Percentiles rank a stretch among this genome's conserved stretches.
These are phyloP conservation scores for Boletales sp. DNA, from an alignment of 768 basidiomycete genomes.

Conservation along the genomic window DNA sequence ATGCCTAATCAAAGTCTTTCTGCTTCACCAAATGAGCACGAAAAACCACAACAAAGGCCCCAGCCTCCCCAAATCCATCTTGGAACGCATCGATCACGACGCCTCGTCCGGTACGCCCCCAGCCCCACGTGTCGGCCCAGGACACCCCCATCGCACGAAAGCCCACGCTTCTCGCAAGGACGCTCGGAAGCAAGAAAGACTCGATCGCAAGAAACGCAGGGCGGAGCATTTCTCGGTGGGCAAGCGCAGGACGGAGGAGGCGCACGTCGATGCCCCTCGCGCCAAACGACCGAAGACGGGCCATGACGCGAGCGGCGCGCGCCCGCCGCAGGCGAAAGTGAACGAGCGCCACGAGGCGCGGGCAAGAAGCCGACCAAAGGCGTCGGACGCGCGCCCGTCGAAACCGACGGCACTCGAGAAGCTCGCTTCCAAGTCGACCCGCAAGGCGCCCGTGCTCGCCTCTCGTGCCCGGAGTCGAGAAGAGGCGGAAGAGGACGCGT, in stretches of 20 bases:
- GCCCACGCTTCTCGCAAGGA: constrained; percentile 52
- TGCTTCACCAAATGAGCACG: constrained; percentile 9
- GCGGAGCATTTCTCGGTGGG: constrained; percentile 51
- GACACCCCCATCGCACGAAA: constrained; percentile 4
- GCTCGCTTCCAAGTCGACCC: constrained; percentile 20
- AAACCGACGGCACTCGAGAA: constrained; percentile 34
- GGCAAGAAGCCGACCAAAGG: not conserved
- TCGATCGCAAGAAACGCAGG: constrained; percentile 57
- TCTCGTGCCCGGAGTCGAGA: constrained; percentile 30
- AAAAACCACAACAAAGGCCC: constrained; percentile 17
- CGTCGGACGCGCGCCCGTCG: not conserved
- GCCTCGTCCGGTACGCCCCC: constrained; percentile 9
- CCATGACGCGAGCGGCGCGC: constrained; percentile 2
- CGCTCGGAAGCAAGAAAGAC: constrained; percentile 58
- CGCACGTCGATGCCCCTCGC: constrained; percentile 44
- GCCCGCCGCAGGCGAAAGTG: not conserved
- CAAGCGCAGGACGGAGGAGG: constrained; percentile 40
- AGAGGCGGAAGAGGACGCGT: constrained; percentile 74
- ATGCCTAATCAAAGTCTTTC: not conserved
- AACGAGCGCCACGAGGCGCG: no score
- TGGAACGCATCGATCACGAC: constrained; percentile 23
- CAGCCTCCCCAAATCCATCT: constrained; percentile 25
- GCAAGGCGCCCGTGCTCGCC: not conserved
- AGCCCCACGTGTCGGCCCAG: not conserved
- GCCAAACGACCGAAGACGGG: constrained; percentile 43